Conservation (phyloP, 2,329 filamentous ascomycete genomes). For the Penicillium sp. region DNA sequence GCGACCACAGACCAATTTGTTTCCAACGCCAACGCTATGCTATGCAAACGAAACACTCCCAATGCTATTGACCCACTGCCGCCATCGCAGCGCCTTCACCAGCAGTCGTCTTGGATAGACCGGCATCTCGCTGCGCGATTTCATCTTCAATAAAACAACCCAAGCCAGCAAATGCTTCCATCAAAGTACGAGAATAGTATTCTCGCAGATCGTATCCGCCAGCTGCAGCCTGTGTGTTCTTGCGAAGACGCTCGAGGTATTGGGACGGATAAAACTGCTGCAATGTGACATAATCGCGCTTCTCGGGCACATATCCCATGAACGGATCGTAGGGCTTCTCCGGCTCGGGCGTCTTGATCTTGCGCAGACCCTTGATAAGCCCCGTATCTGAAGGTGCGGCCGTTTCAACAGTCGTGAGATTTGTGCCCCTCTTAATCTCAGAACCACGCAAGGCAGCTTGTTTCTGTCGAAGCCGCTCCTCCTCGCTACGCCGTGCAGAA, state of each 20-base stretch:
- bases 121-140: conserved; percentile 31
- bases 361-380: conserved; percentile 75
- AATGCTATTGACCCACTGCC: conserved; percentile 10
- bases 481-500: conserved; percentile 54
- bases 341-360: conserved; percentile 53
- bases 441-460: conserved; percentile 38
- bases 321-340: conserved; percentile 85
- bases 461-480: conserved; percentile 45
- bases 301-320: conserved; percentile 61
- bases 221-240: conserved; percentile 61
- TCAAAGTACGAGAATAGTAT: conserved; percentile 73
- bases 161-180: conserved; percentile 84
- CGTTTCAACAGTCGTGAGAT: conserved; percentile 18
- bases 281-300: conserved; percentile 64
- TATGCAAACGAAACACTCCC: neutral
- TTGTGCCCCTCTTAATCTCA: conserved; percentile 28
- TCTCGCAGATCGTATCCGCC: conserved; percentile 80
- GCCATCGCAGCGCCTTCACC: conserved; percentile 31
- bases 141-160: conserved; percentile 85
- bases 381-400: conserved; percentile 34
- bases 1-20: neutral
- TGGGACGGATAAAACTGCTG: conserved; percentile 68
- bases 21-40: conserved; percentile 18
- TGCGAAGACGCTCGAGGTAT: conserved; percentile 63
- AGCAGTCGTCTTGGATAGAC: conserved; percentile 20